phyloP scores from a whole-genome alignment of 2,329 filamentous ascomycete genomes.

The Corinectria fuckeliana region DNA sequence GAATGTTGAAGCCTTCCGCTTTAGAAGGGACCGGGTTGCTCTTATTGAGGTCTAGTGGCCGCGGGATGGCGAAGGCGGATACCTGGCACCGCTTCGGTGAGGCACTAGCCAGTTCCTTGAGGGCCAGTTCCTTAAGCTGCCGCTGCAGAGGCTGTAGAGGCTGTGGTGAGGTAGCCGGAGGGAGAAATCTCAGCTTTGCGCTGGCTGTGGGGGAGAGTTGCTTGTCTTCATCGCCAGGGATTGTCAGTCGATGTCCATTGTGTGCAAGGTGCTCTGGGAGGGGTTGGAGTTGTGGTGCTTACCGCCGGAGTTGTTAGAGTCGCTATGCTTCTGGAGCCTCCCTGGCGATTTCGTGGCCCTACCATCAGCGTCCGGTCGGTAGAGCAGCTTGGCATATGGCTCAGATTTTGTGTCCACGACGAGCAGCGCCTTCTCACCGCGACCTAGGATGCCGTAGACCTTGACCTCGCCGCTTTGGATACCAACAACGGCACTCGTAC shows the following conservation, averaged over 20 bases:
- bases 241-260: neutral
- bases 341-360: neutral
- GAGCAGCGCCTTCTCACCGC: conserved; percentile 71
- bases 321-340: neutral
- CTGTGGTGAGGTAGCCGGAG: neutral
- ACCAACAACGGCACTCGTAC: conserved; percentile 74
- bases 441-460: conserved; percentile 73
- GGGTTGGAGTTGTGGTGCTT: neutral
- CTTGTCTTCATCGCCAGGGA: neutral
- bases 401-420: conserved; percentile 66
- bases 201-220: too few relatives aligned
- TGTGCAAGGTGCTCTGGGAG: neutral
- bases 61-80: conserved; percentile 5
- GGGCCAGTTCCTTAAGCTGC: neutral
- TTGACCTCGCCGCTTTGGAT: conserved; percentile 69
- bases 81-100: neutral
- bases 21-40: neutral
- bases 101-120: neutral
- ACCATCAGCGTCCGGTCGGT: conserved; percentile 18
- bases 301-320: neutral
- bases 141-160: neutral
- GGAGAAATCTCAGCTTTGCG: neutral
- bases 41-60: neutral
- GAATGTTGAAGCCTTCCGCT: conserved; percentile 20
- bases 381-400: conserved; percentile 54